phyloP scores from a whole-genome alignment of 768 basidiomycete genomes.

The Pleurotus platypus region DNA sequence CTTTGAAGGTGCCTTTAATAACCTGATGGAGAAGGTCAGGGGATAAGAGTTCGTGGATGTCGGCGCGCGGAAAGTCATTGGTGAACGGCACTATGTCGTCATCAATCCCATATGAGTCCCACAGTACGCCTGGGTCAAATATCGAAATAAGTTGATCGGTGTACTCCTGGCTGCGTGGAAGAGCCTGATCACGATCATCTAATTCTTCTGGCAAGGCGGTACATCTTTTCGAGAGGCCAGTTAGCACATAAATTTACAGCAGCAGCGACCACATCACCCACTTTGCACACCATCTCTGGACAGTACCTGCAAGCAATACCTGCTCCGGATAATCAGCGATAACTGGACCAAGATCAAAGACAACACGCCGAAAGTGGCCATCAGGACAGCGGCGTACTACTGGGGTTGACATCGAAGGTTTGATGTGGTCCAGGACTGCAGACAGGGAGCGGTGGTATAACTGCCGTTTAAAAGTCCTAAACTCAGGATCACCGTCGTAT shows the following conservation, averaged over 20 bases:
- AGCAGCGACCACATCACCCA: conserved; percentile 13
- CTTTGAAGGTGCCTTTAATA: conserved; percentile 34
- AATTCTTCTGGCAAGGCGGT: conserved; percentile 17
- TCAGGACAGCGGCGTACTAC: conserved; percentile 22
- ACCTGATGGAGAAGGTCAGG: conserved; percentile 31
- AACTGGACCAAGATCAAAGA: conserved; percentile 30
- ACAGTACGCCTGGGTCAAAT: conserved; percentile 17
- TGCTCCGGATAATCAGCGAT: conserved; percentile 41
- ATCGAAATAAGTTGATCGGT: conserved; percentile 17
- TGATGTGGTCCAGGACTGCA: conserved; percentile 17
- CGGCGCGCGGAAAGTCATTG: conserved; percentile 24
- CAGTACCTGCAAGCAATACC: conserved; percentile 23
- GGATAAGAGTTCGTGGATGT: conserved; percentile 29
- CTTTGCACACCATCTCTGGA: conserved; percentile 33
- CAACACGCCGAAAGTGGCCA: conserved; percentile 21
- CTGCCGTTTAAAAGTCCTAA: conserved; percentile 23
- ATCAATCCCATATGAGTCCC: conserved; percentile 29
- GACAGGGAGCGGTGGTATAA: conserved; percentile 27
- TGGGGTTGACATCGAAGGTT: conserved; percentile 22
- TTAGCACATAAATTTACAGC: conserved; percentile 6
- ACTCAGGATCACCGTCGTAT: conserved; percentile 14
- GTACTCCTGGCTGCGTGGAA: conserved; percentile 13
- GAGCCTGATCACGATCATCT: conserved; percentile 15
- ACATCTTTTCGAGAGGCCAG: conserved; percentile 16
- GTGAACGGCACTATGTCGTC: conserved; percentile 33